These are phyloP conservation scores for Diatrype stigma DNA, from an alignment of 2,329 filamentous ascomycete genomes.

Conservation along the genomic window DNA sequence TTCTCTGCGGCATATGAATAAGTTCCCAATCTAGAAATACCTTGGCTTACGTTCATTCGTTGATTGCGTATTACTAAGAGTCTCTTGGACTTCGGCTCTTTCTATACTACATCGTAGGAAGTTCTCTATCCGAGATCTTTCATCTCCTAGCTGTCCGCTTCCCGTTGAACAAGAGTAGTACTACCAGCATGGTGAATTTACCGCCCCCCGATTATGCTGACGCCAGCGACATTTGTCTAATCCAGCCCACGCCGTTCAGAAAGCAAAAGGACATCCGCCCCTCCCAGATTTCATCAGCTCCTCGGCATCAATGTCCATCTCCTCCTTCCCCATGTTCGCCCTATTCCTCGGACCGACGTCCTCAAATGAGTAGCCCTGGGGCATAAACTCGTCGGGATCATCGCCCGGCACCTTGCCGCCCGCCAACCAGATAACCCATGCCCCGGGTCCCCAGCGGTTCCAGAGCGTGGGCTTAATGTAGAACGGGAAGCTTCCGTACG, in stretches of 20 bases:
- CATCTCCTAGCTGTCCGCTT: too few relatives aligned
- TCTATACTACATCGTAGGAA: too few relatives aligned
- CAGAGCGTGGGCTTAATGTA: constrained; percentile 57
- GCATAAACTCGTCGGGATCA: constrained; percentile 33
- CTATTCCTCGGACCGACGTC: constrained; percentile 60
- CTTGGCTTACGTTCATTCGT: too few relatives aligned
- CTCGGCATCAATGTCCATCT: constrained; percentile 37
- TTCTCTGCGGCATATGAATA: too few relatives aligned
- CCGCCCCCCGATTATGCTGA: too few relatives aligned
- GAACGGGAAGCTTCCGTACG: constrained; percentile 61
- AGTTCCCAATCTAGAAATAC: too few relatives aligned
- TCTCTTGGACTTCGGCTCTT: too few relatives aligned
- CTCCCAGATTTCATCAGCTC: constrained; percentile 28
- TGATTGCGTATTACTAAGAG: too few relatives aligned
- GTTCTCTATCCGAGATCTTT: too few relatives aligned
- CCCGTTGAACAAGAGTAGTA: too few relatives aligned
- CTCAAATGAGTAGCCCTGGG: constrained; percentile 49
- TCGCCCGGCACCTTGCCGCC: constrained; percentile 45
- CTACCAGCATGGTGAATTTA: too few relatives aligned
- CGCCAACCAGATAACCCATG: constrained; percentile 39
- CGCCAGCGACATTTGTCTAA: too few relatives aligned
- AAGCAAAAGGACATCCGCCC: constrained; percentile 27
- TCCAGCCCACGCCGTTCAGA: background rate
- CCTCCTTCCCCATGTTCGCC: constrained; percentile 47
- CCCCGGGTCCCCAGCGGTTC: constrained; percentile 59